Evolutionary conservation across 768 basidiomycete species (phyloP).

Genomic region (Lentinula sp.): DNA sequence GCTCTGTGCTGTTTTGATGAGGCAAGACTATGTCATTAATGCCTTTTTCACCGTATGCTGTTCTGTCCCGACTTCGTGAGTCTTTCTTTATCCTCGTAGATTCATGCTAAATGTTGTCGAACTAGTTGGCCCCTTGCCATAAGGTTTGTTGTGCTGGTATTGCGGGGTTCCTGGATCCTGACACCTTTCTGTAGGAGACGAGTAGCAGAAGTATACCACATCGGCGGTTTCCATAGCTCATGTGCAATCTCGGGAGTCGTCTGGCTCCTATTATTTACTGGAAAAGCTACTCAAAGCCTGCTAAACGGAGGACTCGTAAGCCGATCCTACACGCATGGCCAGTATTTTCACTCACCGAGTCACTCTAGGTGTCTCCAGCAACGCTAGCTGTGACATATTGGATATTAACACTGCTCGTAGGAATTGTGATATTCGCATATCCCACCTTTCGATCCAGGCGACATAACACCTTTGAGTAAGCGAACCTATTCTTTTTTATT

Average conservation of each 20-base stretch:
- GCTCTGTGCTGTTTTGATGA: slow-evolving; percentile 42
- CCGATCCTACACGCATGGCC: background rate
- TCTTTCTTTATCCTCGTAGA: slow-evolving; percentile 1
- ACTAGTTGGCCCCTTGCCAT: slow-evolving; percentile 49
- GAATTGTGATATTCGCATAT: slow-evolving; percentile 46
- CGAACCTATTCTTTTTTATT: background rate
- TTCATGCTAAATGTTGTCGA: slow-evolving; percentile 3
- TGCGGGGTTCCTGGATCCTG: background rate
- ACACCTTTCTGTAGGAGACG: slow-evolving; percentile 25
- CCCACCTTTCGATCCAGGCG: slow-evolving; percentile 39
- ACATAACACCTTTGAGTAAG: slow-evolving; percentile 47
- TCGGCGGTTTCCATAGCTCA: slow-evolving; percentile 58
- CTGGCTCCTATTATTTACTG: slow-evolving; percentile 47
- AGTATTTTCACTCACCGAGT: slow-evolving; percentile 6
- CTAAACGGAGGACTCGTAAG: slow-evolving; percentile 29
- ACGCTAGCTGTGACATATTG: slow-evolving; percentile 48
- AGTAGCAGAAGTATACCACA: slow-evolving; percentile 52
- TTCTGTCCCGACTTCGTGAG: slow-evolving; percentile 43
- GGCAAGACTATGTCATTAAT: slow-evolving; percentile 56
- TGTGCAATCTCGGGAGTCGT: slow-evolving; percentile 47
- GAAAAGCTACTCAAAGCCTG: slow-evolving; percentile 45
- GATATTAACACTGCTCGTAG: slow-evolving; percentile 40
- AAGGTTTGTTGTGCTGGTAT: slow-evolving; percentile 8
- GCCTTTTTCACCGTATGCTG: slow-evolving; percentile 48
- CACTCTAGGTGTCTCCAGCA: slow-evolving; percentile 32